Conservation (phyloP, 257 asterid species). For the Ajuga chamaepitys region DNA sequence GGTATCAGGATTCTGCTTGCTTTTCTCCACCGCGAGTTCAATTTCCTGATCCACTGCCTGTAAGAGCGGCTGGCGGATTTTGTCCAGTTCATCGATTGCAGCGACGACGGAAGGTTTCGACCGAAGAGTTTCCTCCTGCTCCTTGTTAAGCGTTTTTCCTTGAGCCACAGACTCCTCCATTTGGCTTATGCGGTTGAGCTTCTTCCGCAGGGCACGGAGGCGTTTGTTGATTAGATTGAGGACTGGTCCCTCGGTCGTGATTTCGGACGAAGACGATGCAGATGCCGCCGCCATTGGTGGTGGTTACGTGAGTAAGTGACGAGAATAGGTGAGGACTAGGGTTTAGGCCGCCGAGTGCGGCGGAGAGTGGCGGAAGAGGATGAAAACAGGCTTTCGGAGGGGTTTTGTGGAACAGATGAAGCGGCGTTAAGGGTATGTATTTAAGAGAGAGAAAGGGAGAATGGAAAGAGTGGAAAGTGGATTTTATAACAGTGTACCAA, state of each 20-base stretch:
- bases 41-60: slow-evolving; percentile 68
- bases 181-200: slow-evolving; percentile 63
- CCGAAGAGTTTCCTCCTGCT: slow-evolving; percentile 80
- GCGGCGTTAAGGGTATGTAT: slow-evolving; percentile 16
- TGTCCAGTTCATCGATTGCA: slow-evolving; percentile 81
- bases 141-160: slow-evolving; percentile 74
- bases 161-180: slow-evolving; percentile 74
- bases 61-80: slow-evolving; percentile 57
- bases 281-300: slow-evolving; percentile 31
- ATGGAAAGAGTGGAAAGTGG: not conserved
- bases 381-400: slow-evolving; percentile 8
- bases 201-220: slow-evolving; percentile 79
- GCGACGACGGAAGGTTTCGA: slow-evolving; percentile 60
- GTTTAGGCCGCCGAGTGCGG: slow-evolving; percentile 38
- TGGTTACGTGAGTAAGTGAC: not conserved
- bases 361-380: slow-evolving; percentile 11
- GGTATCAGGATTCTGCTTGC: slow-evolving; percentile 2
- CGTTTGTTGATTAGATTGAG: slow-evolving; percentile 79
- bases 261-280: slow-evolving; percentile 32
- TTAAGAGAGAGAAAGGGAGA: not conserved
- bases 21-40: slow-evolving; percentile 26
- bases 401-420: slow-evolving; percentile 8
- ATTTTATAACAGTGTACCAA: not conserved
- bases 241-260: slow-evolving; percentile 64
- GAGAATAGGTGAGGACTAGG: slow-evolving; percentile 3